Conservation (phyloP, 2,329 filamentous ascomycete genomes). For the Ambrosiella cleistominuta region DNA sequence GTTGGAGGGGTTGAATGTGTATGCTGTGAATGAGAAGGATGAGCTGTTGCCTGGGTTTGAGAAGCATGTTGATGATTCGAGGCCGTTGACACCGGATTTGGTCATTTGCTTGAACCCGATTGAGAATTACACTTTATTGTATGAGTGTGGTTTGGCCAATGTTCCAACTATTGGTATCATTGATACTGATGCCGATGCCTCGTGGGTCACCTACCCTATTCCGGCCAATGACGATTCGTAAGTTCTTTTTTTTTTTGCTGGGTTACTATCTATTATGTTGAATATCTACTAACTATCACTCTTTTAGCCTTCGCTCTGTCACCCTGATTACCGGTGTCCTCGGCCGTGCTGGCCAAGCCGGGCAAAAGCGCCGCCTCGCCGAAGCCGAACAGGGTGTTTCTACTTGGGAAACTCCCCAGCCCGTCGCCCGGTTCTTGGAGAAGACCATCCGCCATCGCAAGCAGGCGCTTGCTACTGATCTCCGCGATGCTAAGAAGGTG, state of each 20-base stretch:
- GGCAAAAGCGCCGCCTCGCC: slow-evolving; percentile 48
- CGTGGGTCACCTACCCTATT: slow-evolving; percentile 90
- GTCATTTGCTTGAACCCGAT: slow-evolving; percentile 84
- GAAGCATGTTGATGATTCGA: slow-evolving; percentile 41
- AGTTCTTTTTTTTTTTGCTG: slow-evolving; percentile 16
- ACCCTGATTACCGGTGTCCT: slow-evolving; percentile 72
- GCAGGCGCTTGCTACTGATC: slow-evolving; percentile 5
- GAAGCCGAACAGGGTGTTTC: slow-evolving; percentile 44
- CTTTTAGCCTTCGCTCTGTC: slow-evolving; percentile 54
- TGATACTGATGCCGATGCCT: slow-evolving; percentile 82
- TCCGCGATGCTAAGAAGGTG: slow-evolving; percentile 9
- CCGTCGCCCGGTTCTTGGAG: slow-evolving; percentile 25
- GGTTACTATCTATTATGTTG: background rate
- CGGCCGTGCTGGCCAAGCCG: slow-evolving; percentile 65
- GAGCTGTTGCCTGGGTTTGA: slow-evolving; percentile 42
- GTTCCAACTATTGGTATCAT: slow-evolving; percentile 91
- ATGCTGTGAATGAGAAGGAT: slow-evolving; percentile 65
- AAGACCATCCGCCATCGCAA: slow-evolving; percentile 12
- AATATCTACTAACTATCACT: slow-evolving; percentile 16
- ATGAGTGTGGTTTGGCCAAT: slow-evolving; percentile 74
- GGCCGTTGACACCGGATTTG: slow-evolving; percentile 66
- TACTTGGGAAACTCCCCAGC: slow-evolving; percentile 38
- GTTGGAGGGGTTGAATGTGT: slow-evolving; percentile 48
- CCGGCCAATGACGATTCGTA: slow-evolving; percentile 92
- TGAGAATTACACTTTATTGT: slow-evolving; percentile 79